Conservation (phyloP, 768 basidiomycete species). For the Trametopsis cervina region DNA sequence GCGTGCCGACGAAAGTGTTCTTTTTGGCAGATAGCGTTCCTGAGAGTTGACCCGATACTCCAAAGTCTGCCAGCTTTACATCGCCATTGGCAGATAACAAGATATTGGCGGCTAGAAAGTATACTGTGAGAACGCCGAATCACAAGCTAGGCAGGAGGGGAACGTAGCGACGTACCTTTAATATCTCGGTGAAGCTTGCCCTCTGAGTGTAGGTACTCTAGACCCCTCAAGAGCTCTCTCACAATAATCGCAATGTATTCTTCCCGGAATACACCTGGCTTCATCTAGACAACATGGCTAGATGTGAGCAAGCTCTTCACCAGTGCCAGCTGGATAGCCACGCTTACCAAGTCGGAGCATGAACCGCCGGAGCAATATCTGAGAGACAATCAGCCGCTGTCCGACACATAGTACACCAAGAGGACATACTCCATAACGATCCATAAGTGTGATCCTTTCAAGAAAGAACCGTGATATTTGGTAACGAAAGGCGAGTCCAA, state of each 20-base stretch:
- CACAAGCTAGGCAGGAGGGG: background rate
- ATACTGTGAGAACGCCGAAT: background rate
- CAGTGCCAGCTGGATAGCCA: slow-evolving; percentile 12
- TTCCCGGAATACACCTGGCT: slow-evolving; percentile 95
- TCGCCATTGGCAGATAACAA: slow-evolving; percentile 87
- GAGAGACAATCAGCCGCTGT: slow-evolving; percentile 4
- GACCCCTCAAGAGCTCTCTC: slow-evolving; percentile 82
- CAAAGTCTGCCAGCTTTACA: slow-evolving; percentile 97
- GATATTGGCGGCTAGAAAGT: slow-evolving; percentile 86
- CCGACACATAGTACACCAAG: background rate
- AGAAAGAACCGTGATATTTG: slow-evolving; percentile 93
- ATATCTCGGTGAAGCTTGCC: slow-evolving; percentile 99
- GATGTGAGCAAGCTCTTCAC: slow-evolving; percentile 3
- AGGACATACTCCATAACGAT: slow-evolving; percentile 89
- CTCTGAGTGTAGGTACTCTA: slow-evolving; percentile 94
- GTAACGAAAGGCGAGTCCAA: slow-evolving; percentile 95
- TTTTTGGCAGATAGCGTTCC: slow-evolving; percentile 91
- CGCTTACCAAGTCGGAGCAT: slow-evolving; percentile 86
- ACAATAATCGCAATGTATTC: slow-evolving; percentile 98
- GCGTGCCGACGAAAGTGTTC: slow-evolving; percentile 97
- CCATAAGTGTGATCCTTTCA: slow-evolving; percentile 96
- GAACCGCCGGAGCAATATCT: slow-evolving; percentile 98
- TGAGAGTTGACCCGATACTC: slow-evolving; percentile 95
- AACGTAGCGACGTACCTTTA: slow-evolving; percentile 58
- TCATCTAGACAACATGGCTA: slow-evolving; percentile 66